Conservation (phyloP, 2,329 filamentous ascomycete genomes). For the Rugonectria rugulosa region DNA sequence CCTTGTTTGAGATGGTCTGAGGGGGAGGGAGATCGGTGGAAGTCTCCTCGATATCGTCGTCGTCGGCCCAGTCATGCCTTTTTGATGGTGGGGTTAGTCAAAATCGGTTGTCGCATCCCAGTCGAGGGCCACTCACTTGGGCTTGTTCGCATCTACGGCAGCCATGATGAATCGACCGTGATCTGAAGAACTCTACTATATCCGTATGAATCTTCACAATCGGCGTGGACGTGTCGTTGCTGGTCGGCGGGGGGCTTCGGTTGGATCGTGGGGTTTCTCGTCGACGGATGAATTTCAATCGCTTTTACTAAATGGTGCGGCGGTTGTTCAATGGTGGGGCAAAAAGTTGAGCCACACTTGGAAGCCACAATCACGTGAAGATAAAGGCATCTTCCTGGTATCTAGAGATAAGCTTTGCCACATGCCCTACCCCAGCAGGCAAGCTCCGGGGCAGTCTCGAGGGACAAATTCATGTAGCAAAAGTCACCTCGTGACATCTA, state of each 20-base stretch:
- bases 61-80: slow-evolving; percentile 90
- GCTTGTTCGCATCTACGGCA: slow-evolving; percentile 49
- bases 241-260: slow-evolving; percentile 33
- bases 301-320: slow-evolving; percentile 51
- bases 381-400: slow-evolving; percentile 4
- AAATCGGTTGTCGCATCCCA: slow-evolving; percentile 28
- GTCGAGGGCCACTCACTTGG: slow-evolving; percentile 46
- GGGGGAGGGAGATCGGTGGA: slow-evolving; percentile 76
- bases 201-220: slow-evolving; percentile 22
- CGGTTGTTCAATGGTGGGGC: slow-evolving; percentile 45
- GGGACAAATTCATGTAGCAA: neutral
- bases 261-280: slow-evolving; percentile 50
- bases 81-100: slow-evolving; percentile 49
- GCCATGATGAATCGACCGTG: slow-evolving; percentile 46
- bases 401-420: neutral
- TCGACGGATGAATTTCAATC: slow-evolving; percentile 47
- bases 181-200: slow-evolving; percentile 23
- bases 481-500: slow-evolving; percentile 12
- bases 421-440: neutral
- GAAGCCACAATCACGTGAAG: slow-evolving; percentile 40
- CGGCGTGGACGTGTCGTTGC: slow-evolving; percentile 33
- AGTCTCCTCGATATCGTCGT: slow-evolving; percentile 85
- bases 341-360: slow-evolving; percentile 38
- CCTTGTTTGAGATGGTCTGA: slow-evolving; percentile 94
- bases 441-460: neutral